Conservation (phyloP, 495 filamentous ascomycete species). For the Hyaloscypha bicolor region DNA sequence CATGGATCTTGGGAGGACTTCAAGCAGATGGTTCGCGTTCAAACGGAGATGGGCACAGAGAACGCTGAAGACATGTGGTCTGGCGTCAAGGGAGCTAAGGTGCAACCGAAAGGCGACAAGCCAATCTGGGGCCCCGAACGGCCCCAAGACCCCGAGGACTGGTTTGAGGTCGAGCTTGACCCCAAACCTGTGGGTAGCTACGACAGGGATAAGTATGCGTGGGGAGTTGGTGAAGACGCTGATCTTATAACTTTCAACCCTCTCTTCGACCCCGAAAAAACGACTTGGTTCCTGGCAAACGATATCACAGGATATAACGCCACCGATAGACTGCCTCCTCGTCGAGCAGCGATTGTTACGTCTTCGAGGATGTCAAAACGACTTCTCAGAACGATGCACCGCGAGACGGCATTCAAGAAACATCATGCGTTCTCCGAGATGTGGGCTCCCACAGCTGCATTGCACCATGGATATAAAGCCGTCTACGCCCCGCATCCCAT, state of each 20-base stretch:
- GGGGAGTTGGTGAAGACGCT: constrained; percentile 92
- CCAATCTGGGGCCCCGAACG: constrained; percentile 85
- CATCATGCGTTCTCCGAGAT: constrained; percentile 96
- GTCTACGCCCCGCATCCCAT: constrained; percentile 92
- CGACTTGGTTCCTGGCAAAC: constrained; percentile 82
- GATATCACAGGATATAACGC: constrained; percentile 91
- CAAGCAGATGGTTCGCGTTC: constrained; percentile 86
- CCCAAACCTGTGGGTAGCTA: constrained; percentile 69
- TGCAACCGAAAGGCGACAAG: constrained; percentile 61
- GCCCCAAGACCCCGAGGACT: constrained; percentile 63
- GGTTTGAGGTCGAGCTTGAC: constrained; percentile 69
- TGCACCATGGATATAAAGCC: constrained; percentile 95
- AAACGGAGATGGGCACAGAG: constrained; percentile 80
- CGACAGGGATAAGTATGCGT: constrained; percentile 78
- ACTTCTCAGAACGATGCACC: constrained; percentile 85
- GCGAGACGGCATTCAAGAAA: constrained; percentile 75
- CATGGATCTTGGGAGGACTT: constrained; percentile 95
- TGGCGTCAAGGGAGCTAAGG: constrained; percentile 40
- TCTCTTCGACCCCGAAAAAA: constrained; percentile 86
- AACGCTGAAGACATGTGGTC: constrained; percentile 74
- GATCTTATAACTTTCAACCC: constrained; percentile 94
- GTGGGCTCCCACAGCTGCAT: constrained; percentile 83
- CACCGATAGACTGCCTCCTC: constrained; percentile 66
- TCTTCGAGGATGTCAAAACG: constrained; percentile 79
- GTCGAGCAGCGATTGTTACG: constrained; percentile 87